Evolutionary conservation across 768 basidiomycete species (phyloP).

Genomic region (Lactarius pseudohatsudake): DNA sequence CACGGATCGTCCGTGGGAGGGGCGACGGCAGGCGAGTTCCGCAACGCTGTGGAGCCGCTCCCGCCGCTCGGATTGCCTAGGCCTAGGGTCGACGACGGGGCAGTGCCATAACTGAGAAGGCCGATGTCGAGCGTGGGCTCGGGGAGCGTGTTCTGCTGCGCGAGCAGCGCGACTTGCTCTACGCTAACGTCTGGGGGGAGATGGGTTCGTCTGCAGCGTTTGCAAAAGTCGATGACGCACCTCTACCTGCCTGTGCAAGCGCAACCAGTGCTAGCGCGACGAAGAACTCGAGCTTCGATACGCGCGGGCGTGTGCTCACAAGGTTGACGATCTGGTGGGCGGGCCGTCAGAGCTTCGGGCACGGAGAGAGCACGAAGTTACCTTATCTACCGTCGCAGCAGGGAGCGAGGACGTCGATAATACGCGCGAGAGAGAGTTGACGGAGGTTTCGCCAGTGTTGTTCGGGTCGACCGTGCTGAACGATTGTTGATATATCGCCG

Average conservation of each 20-base stretch:
- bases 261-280: constrained; percentile 87
- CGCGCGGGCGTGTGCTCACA: constrained; percentile 74
- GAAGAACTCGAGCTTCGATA: constrained; percentile 89
- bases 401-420: constrained; percentile 76
- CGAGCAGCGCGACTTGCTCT: constrained; percentile 76
- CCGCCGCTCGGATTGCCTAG: background rate
- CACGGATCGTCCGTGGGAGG: constrained; percentile 22
- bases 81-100: constrained; percentile 41
- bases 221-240: constrained; percentile 40
- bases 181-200: constrained; percentile 64
- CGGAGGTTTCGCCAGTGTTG: constrained; percentile 73
- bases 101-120: constrained; percentile 44
- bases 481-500: constrained; percentile 71
- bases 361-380: constrained; percentile 37
- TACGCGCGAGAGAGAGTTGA: constrained; percentile 79
- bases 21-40: background rate
- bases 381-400: constrained; percentile 80
- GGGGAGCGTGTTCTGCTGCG: constrained; percentile 75
- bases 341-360: background rate
- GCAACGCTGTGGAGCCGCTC: background rate
- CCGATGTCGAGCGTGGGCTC: constrained; percentile 68
- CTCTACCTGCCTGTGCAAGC: constrained; percentile 79
- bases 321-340: constrained; percentile 77
- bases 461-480: constrained; percentile 72
- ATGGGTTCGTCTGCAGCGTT: background rate